Evolutionary conservation across 1,284 basidiomycete species (phyloP).

Genomic region (Cutaneotrichosporon cyanovorans): DNA sequence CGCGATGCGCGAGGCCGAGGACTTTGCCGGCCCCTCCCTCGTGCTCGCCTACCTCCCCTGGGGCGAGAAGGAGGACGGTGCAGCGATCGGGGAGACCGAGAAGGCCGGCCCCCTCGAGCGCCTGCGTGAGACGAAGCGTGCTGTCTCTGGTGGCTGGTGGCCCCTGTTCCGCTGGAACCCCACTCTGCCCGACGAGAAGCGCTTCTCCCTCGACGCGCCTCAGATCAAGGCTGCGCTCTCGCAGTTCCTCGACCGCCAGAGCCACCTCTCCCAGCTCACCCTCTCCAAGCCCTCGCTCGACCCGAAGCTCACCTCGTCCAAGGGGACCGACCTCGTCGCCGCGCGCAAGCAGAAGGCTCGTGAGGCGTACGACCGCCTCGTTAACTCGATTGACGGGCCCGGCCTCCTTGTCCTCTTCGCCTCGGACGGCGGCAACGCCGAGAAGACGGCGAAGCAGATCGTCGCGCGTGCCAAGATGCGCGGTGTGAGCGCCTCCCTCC

Average conservation of each 20-base stretch:
- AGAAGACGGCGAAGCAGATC: conserved; percentile 90
- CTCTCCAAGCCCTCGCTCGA: conserved; percentile 70
- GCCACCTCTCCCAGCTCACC: conserved; percentile 87
- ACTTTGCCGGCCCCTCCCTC: conserved; percentile 81
- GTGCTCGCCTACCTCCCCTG: conserved; percentile 94
- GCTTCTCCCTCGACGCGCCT: conserved; percentile 86
- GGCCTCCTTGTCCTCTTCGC: conserved; percentile 84
- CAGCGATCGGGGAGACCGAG: conserved; percentile 54
- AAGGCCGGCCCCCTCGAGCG: conserved; percentile 71
- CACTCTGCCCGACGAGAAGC: conserved; percentile 69
- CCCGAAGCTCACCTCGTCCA: conserved; percentile 71
- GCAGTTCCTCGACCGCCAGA: conserved; percentile 91
- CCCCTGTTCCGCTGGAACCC: conserved; percentile 98
- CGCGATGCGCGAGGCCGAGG: conserved; percentile 84
- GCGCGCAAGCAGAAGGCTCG: conserved; percentile 76
- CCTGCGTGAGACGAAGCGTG: conserved; percentile 93
- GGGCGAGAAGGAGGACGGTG: conserved; percentile 54
- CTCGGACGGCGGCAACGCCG: conserved; percentile 87
- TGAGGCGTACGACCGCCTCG: conserved; percentile 76
- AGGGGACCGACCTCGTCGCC: conserved; percentile 76
- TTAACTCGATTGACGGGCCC: conserved; percentile 80
- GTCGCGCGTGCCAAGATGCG: conserved; percentile 74
- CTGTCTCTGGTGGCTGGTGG: conserved; percentile 95
- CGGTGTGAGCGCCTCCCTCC: conserved; percentile 67
- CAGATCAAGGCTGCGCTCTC: conserved; percentile 90